Evolutionary conservation across 768 basidiomycete genomes (phyloP).

Genomic region (Trametes punicea): DNA sequence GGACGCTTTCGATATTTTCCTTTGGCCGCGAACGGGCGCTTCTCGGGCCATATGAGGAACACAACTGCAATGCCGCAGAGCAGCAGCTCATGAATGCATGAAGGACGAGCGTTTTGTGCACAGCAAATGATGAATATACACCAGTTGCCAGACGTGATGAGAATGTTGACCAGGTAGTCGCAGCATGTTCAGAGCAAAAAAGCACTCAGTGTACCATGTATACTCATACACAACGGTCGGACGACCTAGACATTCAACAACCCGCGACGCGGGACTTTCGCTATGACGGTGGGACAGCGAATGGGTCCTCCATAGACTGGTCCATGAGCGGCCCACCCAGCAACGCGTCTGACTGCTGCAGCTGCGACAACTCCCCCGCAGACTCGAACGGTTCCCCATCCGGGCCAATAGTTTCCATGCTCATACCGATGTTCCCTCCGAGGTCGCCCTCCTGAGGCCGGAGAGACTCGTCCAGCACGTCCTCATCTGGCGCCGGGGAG

Average conservation of each 20-base stretch:
- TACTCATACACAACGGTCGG: conserved; percentile 7
- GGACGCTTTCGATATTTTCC: conserved; percentile 2
- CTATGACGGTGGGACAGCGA: conserved; percentile 32
- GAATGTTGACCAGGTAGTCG: not conserved
- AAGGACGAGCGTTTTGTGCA: too few species aligned
- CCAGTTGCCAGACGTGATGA: too few species aligned
- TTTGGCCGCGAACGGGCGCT: not conserved
- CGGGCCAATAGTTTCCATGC: conserved; percentile 62
- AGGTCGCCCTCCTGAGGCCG: conserved; percentile 47
- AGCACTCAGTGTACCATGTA: too few species aligned
- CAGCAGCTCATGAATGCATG: too few species aligned
- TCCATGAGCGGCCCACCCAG: conserved; percentile 58
- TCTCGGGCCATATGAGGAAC: not conserved
- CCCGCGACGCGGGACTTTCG: not conserved
- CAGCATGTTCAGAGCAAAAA: too few species aligned
- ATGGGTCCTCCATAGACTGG: conserved; percentile 54
- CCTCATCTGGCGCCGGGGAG: conserved; percentile 36
- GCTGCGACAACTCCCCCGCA: conserved; percentile 52
- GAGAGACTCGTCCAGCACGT: conserved; percentile 54
- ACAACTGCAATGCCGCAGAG: not conserved
- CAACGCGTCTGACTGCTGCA: conserved; percentile 50
- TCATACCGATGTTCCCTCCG: conserved; percentile 47
- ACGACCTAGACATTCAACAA: not conserved
- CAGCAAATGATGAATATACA: too few species aligned
- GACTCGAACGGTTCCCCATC: conserved; percentile 59